Conservation (phyloP, 495 filamentous ascomycete genomes). For the Lophium mytilinum region DNA sequence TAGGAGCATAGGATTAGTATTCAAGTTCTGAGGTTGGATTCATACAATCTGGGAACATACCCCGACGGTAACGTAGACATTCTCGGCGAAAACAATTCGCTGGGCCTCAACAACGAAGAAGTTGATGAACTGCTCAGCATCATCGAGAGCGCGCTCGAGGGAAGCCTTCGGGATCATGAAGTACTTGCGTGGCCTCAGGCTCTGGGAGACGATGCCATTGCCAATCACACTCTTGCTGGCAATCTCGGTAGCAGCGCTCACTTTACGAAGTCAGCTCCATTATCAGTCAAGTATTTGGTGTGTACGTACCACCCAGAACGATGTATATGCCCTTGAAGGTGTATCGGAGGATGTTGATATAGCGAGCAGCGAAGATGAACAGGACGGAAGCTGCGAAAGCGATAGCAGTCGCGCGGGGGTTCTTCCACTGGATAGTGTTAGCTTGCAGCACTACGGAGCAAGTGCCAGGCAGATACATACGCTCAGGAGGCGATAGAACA, state of each 20-base stretch:
- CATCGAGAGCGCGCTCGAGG: conserved; percentile 69
- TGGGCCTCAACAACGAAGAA: conserved; percentile 97
- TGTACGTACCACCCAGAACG: conserved; percentile 51
- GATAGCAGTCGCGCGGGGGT: conserved; percentile 73
- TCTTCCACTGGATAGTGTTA: conserved; percentile 51
- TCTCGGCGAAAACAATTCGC: conserved; percentile 91
- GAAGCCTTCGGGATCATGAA: conserved; percentile 84
- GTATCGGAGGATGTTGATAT: conserved; percentile 81
- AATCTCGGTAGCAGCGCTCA: conserved; percentile 70
- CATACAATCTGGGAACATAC: conserved; percentile 48
- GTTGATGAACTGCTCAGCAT: conserved; percentile 86
- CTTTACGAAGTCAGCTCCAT: conserved; percentile 24
- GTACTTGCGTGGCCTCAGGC: conserved; percentile 79
- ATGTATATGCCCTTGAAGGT: conserved; percentile 77
- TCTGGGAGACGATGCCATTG: conserved; percentile 69
- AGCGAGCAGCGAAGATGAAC: conserved; percentile 83
- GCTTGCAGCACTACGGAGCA: conserved; percentile 17
- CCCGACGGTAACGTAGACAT: conserved; percentile 66
- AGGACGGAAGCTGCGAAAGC: conserved; percentile 65
- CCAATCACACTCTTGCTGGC: conserved; percentile 67
- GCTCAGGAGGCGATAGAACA: conserved; percentile 83
- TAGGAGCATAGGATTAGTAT: conserved; percentile 25
- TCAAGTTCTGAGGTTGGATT: conserved; percentile 1
- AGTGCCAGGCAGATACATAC: conserved; percentile 36
- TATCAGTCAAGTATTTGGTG: conserved; percentile 4